Base-by-base conservation (phyloP, 441 rosid genomes). In the Aquilaria agallochum region DNA sequence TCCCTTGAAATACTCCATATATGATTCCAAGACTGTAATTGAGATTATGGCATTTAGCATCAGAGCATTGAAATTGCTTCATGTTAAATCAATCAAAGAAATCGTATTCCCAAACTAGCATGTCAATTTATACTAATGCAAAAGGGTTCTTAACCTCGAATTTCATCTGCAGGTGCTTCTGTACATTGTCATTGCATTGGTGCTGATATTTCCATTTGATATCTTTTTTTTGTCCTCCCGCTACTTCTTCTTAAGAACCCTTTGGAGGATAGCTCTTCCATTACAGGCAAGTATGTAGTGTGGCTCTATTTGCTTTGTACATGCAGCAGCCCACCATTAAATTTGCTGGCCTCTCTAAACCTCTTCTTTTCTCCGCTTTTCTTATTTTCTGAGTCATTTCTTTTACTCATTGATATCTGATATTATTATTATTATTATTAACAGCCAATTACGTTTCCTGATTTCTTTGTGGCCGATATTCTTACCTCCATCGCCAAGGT, bases 401-500 rank as follows among this genome's bases (percentile, higher is more conserved):
- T 20, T 27, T 55, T 60, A 13, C 42, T 45, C n/a, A 4, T 36
- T 36, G 42, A 36, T 36, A 36, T 8, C 7, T 20, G 27, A 20
- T 20, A 8, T 36, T 36, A 36, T 36, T 36, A 36, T 4, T 36
- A 52, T 72, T 56, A 30, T 31, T 73, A 50, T 68, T 60, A 47
- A 62, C 91, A 87, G 95, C 79, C 86, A 70, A 87, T 87, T 63
- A 64, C 89, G 62, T 87, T 85, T 76, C 83, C 89, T 15, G 90
- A 87, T 83, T 87, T 84, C 75, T 87, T 87, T 61, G 70, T 87
- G 87, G 90, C 90, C n/a, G 94, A 85, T 73, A 85, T 87, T 56
- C 63, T 85, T 62, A 87, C 94, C 58, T 87, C 90, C 46, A 87
- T 85, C 90, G 86, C 87, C 58, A 87, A 87, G 94, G 94, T 87